Conservation (phyloP, 2,329 filamentous ascomycete genomes). For the Fusarium luffae region DNA sequence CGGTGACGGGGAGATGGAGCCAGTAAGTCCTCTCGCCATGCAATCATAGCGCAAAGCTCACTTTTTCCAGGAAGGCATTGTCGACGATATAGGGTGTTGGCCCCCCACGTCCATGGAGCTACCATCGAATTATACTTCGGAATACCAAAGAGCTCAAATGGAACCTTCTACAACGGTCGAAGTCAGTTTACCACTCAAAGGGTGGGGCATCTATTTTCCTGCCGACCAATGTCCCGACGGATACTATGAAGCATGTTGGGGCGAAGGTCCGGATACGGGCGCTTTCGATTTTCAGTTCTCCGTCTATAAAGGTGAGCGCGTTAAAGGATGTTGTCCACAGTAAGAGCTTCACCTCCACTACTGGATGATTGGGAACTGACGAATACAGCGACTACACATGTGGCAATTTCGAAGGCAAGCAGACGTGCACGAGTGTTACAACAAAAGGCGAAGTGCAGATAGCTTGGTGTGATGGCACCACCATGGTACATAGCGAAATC, state of each 20-base stretch:
- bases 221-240: not conserved
- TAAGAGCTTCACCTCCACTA: not conserved
- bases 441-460: not conserved
- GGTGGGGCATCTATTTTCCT: constrained; percentile 10
- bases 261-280: not conserved
- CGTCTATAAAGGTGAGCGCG: not conserved
- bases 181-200: not conserved
- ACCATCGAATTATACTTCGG: not conserved
- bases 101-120: not conserved
- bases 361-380: not conserved
- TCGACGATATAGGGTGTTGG: not conserved
- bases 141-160: accelerated
- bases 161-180: not conserved
- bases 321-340: constrained; percentile 6
- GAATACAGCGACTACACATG: not conserved
- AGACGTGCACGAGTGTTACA: not conserved
- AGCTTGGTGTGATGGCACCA: not conserved
- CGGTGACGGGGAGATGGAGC: not conserved
- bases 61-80: not conserved
- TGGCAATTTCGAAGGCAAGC: not conserved
- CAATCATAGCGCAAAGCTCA: not conserved
- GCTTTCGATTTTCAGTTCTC: constrained; percentile 13
- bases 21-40: accelerated
- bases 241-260: not conserved
- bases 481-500: not conserved